Base-by-base conservation (phyloP, 2,329 filamentous ascomycete genomes). In the Verticillium alfalfae region DNA sequence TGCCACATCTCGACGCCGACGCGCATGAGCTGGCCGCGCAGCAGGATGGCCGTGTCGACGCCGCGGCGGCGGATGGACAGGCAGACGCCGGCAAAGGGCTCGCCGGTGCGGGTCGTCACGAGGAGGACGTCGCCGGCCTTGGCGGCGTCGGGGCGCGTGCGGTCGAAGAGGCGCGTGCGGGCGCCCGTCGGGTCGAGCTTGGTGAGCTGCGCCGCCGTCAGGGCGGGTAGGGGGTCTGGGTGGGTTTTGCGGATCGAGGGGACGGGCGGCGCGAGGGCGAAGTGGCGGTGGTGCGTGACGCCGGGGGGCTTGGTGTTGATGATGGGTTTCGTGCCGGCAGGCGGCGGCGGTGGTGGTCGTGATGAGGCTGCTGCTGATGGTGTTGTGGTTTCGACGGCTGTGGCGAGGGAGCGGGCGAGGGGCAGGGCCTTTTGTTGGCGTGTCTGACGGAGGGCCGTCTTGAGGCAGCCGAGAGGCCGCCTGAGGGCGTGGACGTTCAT, bases 1-100 rank as follows among this genome's bases (percentile, higher is more conserved):
- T 91, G 93, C 88, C 92, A 97, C 92, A 97, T 95, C 84, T 99
- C 95, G 63, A 97, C 92, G 64, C 92, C 91, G 7, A 96, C 86
- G 69, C 91, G 86, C 67, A 92, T 93, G 69, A 99, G 79, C 72
- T 96, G 88, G 69, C 94, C 94, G 61, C 95, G 86, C 63, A 99
- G 82, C 63, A 97, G 79, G 61, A 99, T 89, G 5, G 91, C 90
- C 2, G 92, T 96, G 78, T 98, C 94, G 63, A 95, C 85, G 63
- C 93, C 93, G n/a, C 90, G 84, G 60, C 92, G 84, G 61, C 93
- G 90, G 73, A 99, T 93, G 72, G 90, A 90, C 72, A 99, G 82
- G 70, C 91, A 90, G 15, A 95, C 92, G 49, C 95, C 95, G 1
- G 93, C 86, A 73, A 97, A 97, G 7, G 94, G 92, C 75, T 98